Conservation (phyloP, 1,139 yeast genomes). For the Candida gigantensis region DNA sequence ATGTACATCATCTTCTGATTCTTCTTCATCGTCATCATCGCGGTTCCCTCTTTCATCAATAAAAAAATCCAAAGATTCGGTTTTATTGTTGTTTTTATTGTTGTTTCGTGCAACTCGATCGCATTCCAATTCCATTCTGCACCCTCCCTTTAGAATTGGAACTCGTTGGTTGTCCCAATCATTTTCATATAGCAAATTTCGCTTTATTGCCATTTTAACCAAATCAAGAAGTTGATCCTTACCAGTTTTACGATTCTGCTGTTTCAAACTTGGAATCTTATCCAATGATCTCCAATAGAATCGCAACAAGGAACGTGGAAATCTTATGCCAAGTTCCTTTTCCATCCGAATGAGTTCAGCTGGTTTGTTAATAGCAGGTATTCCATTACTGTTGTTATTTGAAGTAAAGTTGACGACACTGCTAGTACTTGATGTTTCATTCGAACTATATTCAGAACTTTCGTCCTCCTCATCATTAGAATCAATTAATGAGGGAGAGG, state of each 20-base stretch:
- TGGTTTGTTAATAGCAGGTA: too few species aligned
- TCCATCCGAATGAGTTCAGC: too few species aligned
- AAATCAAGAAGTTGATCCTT: slow-evolving; percentile 31
- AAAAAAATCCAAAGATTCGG: neutral
- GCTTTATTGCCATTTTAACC: slow-evolving; percentile 44
- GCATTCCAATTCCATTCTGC: slow-evolving; percentile 11
- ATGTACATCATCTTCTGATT: too few species aligned
- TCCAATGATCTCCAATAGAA: neutral
- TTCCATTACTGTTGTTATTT: too few species aligned
- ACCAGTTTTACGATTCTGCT: slow-evolving; percentile 23
- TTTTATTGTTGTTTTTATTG: neutral
- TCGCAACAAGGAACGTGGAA: too few species aligned
- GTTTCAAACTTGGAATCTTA: neutral
- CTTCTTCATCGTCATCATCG: neutral
- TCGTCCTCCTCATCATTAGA: too few species aligned
- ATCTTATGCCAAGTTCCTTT: too few species aligned
- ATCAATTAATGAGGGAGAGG: too few species aligned
- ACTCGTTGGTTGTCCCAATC: slow-evolving; percentile 62
- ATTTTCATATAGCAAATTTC: slow-evolving; percentile 49
- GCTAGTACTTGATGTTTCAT: too few species aligned
- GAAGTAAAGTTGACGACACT: too few species aligned
- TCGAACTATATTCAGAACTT: too few species aligned
- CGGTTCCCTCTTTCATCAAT: neutral
- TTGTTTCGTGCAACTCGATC: neutral
- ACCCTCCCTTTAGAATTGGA: slow-evolving; percentile 46